phyloP scores from a whole-genome alignment of 2,329 filamentous ascomycete species.

The Lasiodiplodia hormozganensis region DNA sequence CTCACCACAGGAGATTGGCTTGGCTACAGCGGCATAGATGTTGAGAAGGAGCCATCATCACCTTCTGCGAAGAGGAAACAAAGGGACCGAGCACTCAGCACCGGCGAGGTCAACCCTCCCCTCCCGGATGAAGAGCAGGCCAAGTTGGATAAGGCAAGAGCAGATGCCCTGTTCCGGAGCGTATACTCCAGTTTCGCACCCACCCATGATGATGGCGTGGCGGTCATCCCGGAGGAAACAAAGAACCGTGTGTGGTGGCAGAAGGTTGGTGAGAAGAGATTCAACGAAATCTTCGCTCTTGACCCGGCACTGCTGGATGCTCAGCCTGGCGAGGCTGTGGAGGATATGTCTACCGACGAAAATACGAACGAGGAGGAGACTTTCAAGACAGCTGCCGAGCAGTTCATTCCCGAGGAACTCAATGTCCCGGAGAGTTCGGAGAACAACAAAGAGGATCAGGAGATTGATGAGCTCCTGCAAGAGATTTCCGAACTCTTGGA shows the following conservation, averaged over 20 bases:
- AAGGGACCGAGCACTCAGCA: conserved; percentile 74
- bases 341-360: conserved; percentile 41
- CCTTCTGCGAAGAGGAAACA: conserved; percentile 72
- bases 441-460: conserved; percentile 52
- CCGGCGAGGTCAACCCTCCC: conserved; percentile 65
- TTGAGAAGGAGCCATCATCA: conserved; percentile 56
- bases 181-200: conserved; percentile 84
- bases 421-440: conserved; percentile 35
- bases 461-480: conserved; percentile 72
- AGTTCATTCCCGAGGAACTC: conserved; percentile 42
- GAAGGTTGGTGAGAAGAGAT: conserved; percentile 69
- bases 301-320: conserved; percentile 51
- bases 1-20: conserved; percentile 72
- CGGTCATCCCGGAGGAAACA: conserved; percentile 71
- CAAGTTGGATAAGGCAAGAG: conserved; percentile 65
- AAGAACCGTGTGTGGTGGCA: conserved; percentile 80
- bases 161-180: conserved; percentile 76
- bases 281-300: conserved; percentile 68
- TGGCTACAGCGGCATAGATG: conserved; percentile 58
- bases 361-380: conserved; percentile 44
- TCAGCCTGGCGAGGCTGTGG: conserved; percentile 28
- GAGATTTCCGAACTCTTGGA: conserved; percentile 79
- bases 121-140: conserved; percentile 47
- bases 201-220: conserved; percentile 73
- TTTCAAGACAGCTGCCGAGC: conserved; percentile 48